These are phyloP conservation scores for Pythium chondricola DNA, from an alignment of 352 stramenopile species.

Conservation along the genomic window DNA sequence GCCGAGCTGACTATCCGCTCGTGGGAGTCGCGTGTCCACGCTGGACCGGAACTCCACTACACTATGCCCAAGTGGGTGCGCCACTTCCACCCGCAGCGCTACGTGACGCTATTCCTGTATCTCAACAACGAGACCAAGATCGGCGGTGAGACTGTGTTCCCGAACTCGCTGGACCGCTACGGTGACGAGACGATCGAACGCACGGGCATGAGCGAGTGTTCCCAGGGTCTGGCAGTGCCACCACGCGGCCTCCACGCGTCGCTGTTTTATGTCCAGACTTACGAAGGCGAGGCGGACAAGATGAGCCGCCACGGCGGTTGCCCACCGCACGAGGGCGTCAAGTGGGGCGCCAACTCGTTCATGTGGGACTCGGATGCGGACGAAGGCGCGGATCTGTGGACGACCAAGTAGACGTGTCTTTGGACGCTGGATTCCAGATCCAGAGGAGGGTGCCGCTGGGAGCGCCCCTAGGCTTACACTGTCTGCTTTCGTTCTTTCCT, in stretches of 20 bases:
- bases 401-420: constrained; percentile 76
- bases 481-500: too few species aligned
- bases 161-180: constrained; percentile 72
- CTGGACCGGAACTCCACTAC: constrained; percentile 33
- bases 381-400: constrained; percentile 77
- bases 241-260: constrained; percentile 64
- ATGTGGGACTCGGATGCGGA: constrained; percentile 83
- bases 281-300: constrained; percentile 59
- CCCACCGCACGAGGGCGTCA: constrained; percentile 78
- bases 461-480: too few species aligned
- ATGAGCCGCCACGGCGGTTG: constrained; percentile 82
- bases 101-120: constrained; percentile 96
- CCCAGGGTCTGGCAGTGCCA: constrained; percentile 61
- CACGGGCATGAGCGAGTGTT: constrained; percentile 79
- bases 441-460: background rate
- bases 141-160: constrained; percentile 98
- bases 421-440: too few species aligned
- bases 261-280: constrained; percentile 83
- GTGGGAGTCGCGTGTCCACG: constrained; percentile 40
- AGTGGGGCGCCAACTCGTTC: constrained; percentile 84
- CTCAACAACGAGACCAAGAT: constrained; percentile 92
- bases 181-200: constrained; percentile 64
- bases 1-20: constrained; percentile 56
- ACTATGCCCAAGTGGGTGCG: constrained; percentile 55
- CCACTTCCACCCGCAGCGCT: constrained; percentile 90